Evolutionary conservation across 176 grass and related monocot genomes (phyloP), one percentile per base, ranked within the genome.

Genomic region (Zizania latifolia): DNA sequence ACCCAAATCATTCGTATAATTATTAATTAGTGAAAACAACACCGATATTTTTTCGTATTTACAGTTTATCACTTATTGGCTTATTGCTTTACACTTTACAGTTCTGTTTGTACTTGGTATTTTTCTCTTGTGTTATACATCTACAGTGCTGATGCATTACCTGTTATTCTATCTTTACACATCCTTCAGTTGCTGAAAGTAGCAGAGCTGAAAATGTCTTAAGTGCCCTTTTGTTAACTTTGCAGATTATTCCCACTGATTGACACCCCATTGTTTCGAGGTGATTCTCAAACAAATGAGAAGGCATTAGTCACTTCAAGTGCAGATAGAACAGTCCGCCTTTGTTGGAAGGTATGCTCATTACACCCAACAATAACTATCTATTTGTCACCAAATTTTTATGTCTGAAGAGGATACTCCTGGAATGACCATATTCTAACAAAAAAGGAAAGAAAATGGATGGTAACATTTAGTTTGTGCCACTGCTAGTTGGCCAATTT

Each of bases 291-390:
- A 58, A 68, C 77, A 71, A 58, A 83, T 57, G 88, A 85, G 60
- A 93, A 91, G 68, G 78, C 83, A 70, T 83, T 97, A 72, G 56
- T 93, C 38, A 93, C 94, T 83, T 93, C 94, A 89, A 97, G 88
- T 70, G 68, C 85, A 44, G 94, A 97, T 83, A 84, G 90, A 65
- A 97, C 90, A 12, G 86, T 97, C 45, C 83, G 88, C 64, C 81
- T 97, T 73, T 91, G 78, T 85, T 93, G 83, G 85, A 97, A 97
- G 94, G 90, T 97, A 81, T 51, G 48, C 77, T 63, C 55, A n/a
- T 64, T 65, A 6, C 1, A 53, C 22, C 10, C 2, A 22, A 53
- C n/a, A 22, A 22, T 22, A 53, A n/a, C n/a, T n/a, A n/a, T n/a
- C n/a, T n/a, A n/a, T n/a, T 53, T 38, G 57, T 37, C 27, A 51